Conservation (phyloP, 768 basidiomycete species). For the Clitopilus hobsonii region DNA sequence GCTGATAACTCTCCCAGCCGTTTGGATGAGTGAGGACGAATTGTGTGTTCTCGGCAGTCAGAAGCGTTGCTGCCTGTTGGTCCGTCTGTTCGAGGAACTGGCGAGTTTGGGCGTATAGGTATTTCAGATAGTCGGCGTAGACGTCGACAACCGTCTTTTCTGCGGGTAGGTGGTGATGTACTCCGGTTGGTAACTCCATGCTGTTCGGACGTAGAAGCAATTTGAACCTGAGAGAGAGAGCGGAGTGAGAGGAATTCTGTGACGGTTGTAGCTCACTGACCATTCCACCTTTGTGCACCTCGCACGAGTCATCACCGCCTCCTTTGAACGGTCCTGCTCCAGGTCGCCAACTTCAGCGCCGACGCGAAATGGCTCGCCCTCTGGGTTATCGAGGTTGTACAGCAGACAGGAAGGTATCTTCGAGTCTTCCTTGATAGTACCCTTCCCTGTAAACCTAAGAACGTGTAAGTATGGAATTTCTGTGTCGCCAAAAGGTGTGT, state of each 20-base stretch:
- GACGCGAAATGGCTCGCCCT: too few relatives aligned
- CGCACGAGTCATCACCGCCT: slow-evolving; percentile 20
- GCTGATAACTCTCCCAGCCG: slow-evolving; percentile 58
- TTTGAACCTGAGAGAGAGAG: slow-evolving; percentile 23
- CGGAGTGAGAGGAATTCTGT: neutral
- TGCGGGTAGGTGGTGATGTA: slow-evolving; percentile 34
- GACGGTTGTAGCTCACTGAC: neutral
- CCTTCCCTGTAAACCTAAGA: too few relatives aligned
- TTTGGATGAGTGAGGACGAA: slow-evolving; percentile 53
- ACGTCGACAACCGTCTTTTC: slow-evolving; percentile 30
- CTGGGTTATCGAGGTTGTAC: too few relatives aligned
- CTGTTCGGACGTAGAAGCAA: slow-evolving; percentile 26
- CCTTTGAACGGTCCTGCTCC: too few relatives aligned
- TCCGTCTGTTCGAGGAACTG: slow-evolving; percentile 35
- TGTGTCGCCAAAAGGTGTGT: too few relatives aligned
- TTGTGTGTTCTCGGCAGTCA: slow-evolving; percentile 29
- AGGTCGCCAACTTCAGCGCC: too few relatives aligned
- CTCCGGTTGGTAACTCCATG: slow-evolving; percentile 11
- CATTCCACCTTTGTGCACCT: neutral
- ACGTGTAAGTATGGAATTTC: too few relatives aligned
- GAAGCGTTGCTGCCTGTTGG: slow-evolving; percentile 30
- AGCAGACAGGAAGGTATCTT: too few relatives aligned
- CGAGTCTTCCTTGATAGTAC: too few relatives aligned
- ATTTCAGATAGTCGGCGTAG: slow-evolving; percentile 38
- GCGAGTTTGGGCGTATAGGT: slow-evolving; percentile 31